Percentiles rank a stretch among this genome's conserved stretches.
These are phyloP conservation scores for Podospora pseudocomata DNA, from an alignment of 495 filamentous ascomycete species.

Conservation along the genomic window DNA sequence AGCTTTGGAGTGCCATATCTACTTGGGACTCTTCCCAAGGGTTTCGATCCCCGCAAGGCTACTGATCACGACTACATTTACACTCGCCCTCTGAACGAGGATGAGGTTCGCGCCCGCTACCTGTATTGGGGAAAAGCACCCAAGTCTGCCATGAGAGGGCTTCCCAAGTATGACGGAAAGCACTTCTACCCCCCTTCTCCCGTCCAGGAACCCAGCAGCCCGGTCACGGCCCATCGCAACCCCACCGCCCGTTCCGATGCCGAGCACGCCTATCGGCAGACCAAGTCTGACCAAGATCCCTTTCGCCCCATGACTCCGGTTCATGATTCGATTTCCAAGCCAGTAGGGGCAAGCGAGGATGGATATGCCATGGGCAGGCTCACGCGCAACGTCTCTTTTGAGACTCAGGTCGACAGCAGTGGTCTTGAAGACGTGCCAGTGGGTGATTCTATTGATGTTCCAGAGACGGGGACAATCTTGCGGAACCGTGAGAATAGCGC, in stretches of 20 bases:
- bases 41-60: slow-evolving; percentile 33
- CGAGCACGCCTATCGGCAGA: slow-evolving; percentile 21
- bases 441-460: slow-evolving; percentile 2
- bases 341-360: slow-evolving; percentile 21
- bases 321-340: slow-evolving; percentile 24
- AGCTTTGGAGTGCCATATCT: slow-evolving; percentile 40
- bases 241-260: slow-evolving; percentile 11
- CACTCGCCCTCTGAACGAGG: slow-evolving; percentile 43
- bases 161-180: slow-evolving; percentile 56
- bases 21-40: slow-evolving; percentile 40
- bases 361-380: slow-evolving; percentile 17
- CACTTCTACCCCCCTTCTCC: slow-evolving; percentile 55
- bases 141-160: slow-evolving; percentile 36
- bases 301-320: slow-evolving; percentile 35
- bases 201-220: slow-evolving; percentile 29
- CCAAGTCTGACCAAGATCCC: slow-evolving; percentile 36
- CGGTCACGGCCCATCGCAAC: slow-evolving; percentile 6
- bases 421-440: slow-evolving; percentile 14
- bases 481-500: slow-evolving; percentile 20
- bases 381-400: slow-evolving; percentile 18
- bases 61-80: slow-evolving; percentile 44
- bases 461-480: slow-evolving; percentile 3
- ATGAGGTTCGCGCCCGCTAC: slow-evolving; percentile 46
- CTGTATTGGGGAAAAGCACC: slow-evolving; percentile 51
- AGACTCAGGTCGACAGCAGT: slow-evolving; percentile 23